phyloP scores from a whole-genome alignment of 306 rosid species.

The Hippophae rhamnoides region DNA sequence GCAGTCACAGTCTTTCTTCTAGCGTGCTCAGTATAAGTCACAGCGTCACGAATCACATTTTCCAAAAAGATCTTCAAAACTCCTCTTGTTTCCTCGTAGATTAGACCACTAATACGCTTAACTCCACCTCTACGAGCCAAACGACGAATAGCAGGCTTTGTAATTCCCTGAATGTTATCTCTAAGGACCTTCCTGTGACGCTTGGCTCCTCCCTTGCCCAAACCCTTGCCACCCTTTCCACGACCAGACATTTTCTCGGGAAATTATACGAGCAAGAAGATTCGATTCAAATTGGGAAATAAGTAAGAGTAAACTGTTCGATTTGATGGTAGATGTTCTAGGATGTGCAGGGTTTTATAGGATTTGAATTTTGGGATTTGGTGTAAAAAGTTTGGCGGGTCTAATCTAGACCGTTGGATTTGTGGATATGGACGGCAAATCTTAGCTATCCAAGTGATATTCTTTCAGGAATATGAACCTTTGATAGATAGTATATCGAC shows the following conservation, averaged over 20 bases:
- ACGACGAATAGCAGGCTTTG: conserved; percentile 46
- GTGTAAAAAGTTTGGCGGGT: conserved; percentile 1
- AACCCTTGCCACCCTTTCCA: conserved; percentile 55
- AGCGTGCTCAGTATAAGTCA: conserved; percentile 41
- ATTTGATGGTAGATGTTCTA: neutral
- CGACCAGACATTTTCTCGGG: conserved; percentile 38
- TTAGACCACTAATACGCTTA: conserved; percentile 44
- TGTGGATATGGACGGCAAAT: too few species aligned
- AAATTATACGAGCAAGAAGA: neutral
- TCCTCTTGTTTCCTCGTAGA: conserved; percentile 45
- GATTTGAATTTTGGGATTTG: neutral
- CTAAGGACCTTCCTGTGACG: conserved; percentile 44
- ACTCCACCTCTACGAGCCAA: conserved; percentile 45
- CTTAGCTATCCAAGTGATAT: conserved; percentile 8
- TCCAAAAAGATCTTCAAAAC: conserved; percentile 43
- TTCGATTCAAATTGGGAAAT: neutral
- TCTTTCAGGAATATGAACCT: neutral
- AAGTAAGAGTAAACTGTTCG: neutral
- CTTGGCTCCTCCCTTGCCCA: conserved; percentile 56
- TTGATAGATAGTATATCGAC: neutral
- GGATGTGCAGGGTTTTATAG: neutral
- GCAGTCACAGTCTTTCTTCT: conserved; percentile 47
- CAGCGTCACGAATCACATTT: conserved; percentile 45
- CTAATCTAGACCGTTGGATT: conserved; percentile 1
- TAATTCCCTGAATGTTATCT: conserved; percentile 47